Evolutionary conservation across 805 yeast species (phyloP).

Genomic region (Hanseniaspora opuntiae): DNA sequence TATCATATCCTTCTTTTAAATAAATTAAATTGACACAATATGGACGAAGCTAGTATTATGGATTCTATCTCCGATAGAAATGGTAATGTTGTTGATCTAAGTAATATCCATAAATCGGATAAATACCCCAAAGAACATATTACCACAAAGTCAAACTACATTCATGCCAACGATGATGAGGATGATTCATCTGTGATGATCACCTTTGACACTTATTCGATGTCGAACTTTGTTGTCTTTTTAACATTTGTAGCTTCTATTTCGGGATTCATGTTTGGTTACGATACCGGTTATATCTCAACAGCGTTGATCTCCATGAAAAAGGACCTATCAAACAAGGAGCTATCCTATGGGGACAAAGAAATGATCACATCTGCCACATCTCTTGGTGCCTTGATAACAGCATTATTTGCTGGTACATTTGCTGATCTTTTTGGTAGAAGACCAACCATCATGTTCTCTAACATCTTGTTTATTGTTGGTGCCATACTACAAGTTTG

Average conservation of each 20-base stretch:
- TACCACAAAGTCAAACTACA: neutral
- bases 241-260: conserved; percentile 70
- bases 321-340: conserved; percentile 48
- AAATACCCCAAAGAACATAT: conserved; percentile 4
- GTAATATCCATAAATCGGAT: conserved; percentile 12
- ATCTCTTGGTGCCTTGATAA: conserved; percentile 78
- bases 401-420: conserved; percentile 66
- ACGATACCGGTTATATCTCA: conserved; percentile 93
- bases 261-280: conserved; percentile 94
- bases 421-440: conserved; percentile 76
- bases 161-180: conserved; percentile 33
- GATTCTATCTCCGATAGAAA: conserved; percentile 20
- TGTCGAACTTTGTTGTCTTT: conserved; percentile 50
- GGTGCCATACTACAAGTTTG: conserved; percentile 81
- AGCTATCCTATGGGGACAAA: conserved; percentile 61
- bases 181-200: conserved; percentile 36
- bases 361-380: conserved; percentile 91
- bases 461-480: conserved; percentile 65
- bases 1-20: neutral
- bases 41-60: conserved; percentile 11
- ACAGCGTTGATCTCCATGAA: conserved; percentile 81
- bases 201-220: conserved; percentile 35
- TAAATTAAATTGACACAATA: neutral
- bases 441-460: conserved; percentile 67
- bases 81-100: conserved; percentile 16